Conservation (phyloP, 2,329 filamentous ascomycete genomes). For the Teratosphaeria epicoccoides region DNA sequence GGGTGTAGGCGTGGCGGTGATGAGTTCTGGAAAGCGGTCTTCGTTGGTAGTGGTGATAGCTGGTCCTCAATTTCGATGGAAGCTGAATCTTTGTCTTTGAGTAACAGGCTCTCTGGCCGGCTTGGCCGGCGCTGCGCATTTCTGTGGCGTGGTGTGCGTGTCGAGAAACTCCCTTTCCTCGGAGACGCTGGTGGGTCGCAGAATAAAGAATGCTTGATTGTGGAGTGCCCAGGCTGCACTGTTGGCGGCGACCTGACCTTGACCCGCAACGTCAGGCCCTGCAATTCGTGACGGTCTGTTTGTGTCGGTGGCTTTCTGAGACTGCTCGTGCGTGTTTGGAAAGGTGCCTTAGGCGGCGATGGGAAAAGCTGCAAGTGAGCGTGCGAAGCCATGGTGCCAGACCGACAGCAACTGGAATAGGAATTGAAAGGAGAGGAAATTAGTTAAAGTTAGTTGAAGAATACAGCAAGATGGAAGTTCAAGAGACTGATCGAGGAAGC, state of each 20-base stretch:
- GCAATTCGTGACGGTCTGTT: slow-evolving; percentile 8
- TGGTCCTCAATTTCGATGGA: slow-evolving; percentile 12
- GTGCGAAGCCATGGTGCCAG: slow-evolving; percentile 13
- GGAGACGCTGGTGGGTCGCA: slow-evolving; percentile 12
- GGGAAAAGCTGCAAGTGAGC: slow-evolving; percentile 14
- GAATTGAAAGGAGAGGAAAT: slow-evolving; percentile 4
- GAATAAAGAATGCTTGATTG: slow-evolving; percentile 22
- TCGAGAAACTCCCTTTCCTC: slow-evolving; percentile 1
- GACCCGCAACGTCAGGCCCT: slow-evolving; percentile 21
- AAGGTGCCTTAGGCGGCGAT: slow-evolving; percentile 3
- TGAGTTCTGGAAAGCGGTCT: slow-evolving; percentile 13
- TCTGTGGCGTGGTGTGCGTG: slow-evolving; percentile 1
- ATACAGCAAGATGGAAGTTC: not conserved
- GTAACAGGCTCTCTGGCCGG: slow-evolving; percentile 5
- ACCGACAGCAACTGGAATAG: slow-evolving; percentile 6
- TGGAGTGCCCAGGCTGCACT: slow-evolving; percentile 14
- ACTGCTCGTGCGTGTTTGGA: slow-evolving; percentile 11
- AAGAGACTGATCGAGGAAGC: not conserved
- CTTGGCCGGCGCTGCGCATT: slow-evolving; percentile 12
- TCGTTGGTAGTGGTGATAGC: slow-evolving; percentile 17
- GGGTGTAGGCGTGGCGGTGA: slow-evolving; percentile 8
- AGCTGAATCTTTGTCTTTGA: slow-evolving; percentile 4
- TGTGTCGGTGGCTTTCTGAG: slow-evolving; percentile 8
- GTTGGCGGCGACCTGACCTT: slow-evolving; percentile 8
- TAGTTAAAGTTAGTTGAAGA: slow-evolving; percentile 1